Percentiles rank a stretch among this genome's conserved stretches.
Conservation (phyloP, 805 yeast genomes). For the Lipomyces japonicus region DNA sequence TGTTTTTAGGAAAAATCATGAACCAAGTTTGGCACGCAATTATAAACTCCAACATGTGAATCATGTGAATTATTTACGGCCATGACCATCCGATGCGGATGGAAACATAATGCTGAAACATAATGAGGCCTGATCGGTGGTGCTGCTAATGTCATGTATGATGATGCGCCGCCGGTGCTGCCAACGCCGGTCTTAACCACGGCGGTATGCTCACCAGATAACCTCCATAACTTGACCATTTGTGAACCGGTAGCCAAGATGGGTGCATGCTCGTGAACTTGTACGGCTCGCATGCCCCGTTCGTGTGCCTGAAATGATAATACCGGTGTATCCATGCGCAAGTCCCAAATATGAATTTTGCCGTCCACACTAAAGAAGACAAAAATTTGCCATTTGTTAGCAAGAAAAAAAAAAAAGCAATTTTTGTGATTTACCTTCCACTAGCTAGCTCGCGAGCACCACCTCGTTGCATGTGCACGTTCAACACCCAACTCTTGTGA, state of each 20-base stretch:
- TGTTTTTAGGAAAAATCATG: conserved; percentile 17
- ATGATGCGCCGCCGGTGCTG: no score
- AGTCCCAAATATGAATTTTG: conserved; percentile 83
- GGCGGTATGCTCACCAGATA: conserved; percentile 70
- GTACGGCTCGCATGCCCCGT: conserved; percentile 59
- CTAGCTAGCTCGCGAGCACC: conserved; percentile 86
- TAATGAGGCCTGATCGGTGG: conserved; percentile 43
- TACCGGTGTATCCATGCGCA: conserved; percentile 67
- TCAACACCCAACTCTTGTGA: conserved; percentile 57
- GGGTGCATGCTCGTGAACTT: conserved; percentile 96
- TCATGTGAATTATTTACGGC: conserved; percentile 83
- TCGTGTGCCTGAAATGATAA: conserved; percentile 56
- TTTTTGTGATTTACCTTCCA: conserved; percentile 47
- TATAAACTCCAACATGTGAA: conserved; percentile 61
- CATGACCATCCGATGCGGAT: conserved; percentile 91
- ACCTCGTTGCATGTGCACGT: conserved; percentile 94
- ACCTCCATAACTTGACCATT: conserved; percentile 75
- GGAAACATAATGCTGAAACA: conserved; percentile 67
- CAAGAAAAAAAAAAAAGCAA: not conserved
- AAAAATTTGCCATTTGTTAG: not conserved
- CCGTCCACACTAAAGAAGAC: conserved; percentile 54
- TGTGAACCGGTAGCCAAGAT: conserved; percentile 84
- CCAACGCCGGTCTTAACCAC: conserved; percentile 50
- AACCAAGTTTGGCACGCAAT: conserved; percentile 28
- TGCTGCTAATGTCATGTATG: no score